Percentiles rank a stretch among this genome's conserved stretches.
Conservation (phyloP, 75 land plant genomes). For the Gnetum montanum region DNA sequence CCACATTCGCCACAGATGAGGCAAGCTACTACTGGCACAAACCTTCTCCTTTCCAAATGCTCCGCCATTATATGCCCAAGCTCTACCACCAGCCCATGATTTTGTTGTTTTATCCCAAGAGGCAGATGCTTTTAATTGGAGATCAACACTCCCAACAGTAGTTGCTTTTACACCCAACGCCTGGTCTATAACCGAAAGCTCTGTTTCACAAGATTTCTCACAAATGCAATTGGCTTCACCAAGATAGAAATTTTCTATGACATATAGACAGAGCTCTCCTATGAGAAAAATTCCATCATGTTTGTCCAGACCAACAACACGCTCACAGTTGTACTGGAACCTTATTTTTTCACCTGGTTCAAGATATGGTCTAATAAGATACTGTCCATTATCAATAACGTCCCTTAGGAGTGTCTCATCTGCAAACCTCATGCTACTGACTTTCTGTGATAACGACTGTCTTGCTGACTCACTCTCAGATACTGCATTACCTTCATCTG, state of each 20-base stretch:
- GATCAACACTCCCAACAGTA: constrained; percentile 34
- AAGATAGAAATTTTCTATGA: constrained; percentile 89
- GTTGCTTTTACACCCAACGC: constrained; percentile 86
- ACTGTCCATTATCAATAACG: constrained; percentile 85
- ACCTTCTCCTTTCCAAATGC: constrained; percentile 98
- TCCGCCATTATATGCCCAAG: constrained; percentile 97
- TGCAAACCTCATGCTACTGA: constrained; percentile 28
- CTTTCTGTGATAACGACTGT: constrained; percentile 34
- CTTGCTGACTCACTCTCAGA: constrained; percentile 59
- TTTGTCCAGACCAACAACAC: constrained; percentile 95
- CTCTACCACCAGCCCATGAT: constrained; percentile 72
- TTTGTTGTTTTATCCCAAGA: constrained; percentile 35
- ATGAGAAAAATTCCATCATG: constrained; percentile 98
- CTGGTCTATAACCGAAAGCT: constrained; percentile 90
- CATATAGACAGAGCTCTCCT: constrained; percentile 80
- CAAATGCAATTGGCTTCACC: constrained; percentile 75
- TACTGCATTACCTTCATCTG: constrained; percentile 33
- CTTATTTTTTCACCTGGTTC: constrained; percentile 88
- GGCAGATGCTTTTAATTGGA: constrained; percentile 40
- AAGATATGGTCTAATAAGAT: constrained; percentile 85
- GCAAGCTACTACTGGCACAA: constrained; percentile 46
- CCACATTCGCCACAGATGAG: constrained; percentile 97
- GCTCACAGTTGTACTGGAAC: constrained; percentile 91
- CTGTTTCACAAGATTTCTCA: constrained; percentile 83
- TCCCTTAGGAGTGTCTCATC: constrained; percentile 67